Percentiles rank a stretch among this genome's conserved stretches.
Conservation (phyloP, 345 rosid genomes). For the Camelina hispida region DNA sequence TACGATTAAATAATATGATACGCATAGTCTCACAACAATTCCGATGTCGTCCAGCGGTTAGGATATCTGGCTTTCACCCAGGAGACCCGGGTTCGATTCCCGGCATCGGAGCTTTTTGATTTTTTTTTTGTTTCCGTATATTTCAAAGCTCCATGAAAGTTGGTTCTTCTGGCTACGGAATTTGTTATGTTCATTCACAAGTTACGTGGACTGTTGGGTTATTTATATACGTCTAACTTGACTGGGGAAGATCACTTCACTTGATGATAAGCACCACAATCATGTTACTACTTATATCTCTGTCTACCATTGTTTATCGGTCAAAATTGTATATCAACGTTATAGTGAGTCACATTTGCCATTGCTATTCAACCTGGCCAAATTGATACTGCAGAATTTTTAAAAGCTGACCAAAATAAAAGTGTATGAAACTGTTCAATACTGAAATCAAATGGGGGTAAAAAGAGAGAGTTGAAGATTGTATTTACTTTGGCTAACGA, state of each 20-base stretch:
- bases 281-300: neutral
- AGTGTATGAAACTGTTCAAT: constrained; percentile 10
- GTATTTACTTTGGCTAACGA: constrained; percentile 35
- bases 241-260: neutral
- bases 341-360: neutral
- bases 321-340: neutral
- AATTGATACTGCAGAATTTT: neutral
- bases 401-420: neutral
- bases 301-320: no score
- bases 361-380: constrained; percentile 1
- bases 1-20: no score
- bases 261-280: no score
- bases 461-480: constrained; percentile 10
- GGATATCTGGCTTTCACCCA: constrained; percentile 99
- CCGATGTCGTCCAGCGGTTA: constrained; percentile 98
- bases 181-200: no score
- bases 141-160: neutral
- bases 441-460: neutral
- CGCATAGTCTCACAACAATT: no score
- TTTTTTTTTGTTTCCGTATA: neutral
- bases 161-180: neutral
- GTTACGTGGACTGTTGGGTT: no score
- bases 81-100: constrained; percentile 99
- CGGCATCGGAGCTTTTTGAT: constrained; percentile 68
- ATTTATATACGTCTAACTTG: neutral